Percentiles rank a stretch among this genome's conserved stretches.
Conservation (phyloP, 169 alveolate genomes). For the Plasmodium gonderi region DNA sequence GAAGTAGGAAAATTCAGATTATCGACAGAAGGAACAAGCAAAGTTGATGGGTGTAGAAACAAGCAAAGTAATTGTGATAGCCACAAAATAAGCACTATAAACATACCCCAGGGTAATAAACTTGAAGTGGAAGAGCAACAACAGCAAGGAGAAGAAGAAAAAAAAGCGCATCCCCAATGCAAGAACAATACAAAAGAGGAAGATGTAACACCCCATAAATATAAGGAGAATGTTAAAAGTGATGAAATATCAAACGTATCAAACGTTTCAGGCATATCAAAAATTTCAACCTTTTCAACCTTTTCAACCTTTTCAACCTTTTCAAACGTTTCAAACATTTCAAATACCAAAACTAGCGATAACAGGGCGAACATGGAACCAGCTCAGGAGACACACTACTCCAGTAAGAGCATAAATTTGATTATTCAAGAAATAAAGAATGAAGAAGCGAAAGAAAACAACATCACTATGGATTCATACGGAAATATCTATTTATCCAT, state of each 20-base stretch:
- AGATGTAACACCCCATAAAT: neutral
- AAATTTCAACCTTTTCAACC: too few species aligned
- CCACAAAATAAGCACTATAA: neutral
- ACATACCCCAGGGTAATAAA: neutral
- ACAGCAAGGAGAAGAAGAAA: too few species aligned
- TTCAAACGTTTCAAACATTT: neutral
- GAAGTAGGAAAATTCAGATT: neutral
- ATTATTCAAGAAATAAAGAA: slow-evolving; percentile 64
- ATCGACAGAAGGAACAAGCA: neutral
- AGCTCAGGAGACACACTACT: neutral
- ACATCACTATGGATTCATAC: slow-evolving; percentile 55
- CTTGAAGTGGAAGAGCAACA: neutral
- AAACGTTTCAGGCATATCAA: too few species aligned
- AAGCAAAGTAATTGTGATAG: neutral
- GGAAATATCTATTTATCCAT: slow-evolving; percentile 53
- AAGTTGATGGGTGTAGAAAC: neutral
- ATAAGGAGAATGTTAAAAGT: neutral
- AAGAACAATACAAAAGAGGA: neutral
- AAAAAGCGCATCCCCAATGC: neutral
- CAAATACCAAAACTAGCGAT: neutral
- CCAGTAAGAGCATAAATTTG: slow-evolving; percentile 18
- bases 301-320: too few species aligned
- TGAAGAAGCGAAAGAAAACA: slow-evolving; percentile 71
- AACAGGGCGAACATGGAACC: neutral
- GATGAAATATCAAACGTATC: neutral